Conservation (phyloP, 2,329 filamentous ascomycete species). For the Aspergillus floridensis region DNA sequence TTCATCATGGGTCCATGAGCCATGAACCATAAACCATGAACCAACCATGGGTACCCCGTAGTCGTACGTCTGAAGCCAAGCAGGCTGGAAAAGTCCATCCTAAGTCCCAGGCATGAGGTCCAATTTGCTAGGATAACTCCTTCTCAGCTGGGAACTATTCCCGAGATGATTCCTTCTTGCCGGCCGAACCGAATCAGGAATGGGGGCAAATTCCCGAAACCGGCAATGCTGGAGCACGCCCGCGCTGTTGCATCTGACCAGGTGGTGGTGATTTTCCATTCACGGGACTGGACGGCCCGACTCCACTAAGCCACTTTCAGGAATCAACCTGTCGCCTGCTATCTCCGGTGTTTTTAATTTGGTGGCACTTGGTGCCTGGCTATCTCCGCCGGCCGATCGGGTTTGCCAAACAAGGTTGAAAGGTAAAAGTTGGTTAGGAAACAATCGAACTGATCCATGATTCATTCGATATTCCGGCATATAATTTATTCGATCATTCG, state of each 20-base stretch:
- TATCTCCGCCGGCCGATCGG: neutral
- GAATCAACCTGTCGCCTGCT: neutral
- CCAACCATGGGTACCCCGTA: no score
- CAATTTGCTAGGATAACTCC: no score
- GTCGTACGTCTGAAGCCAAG: no score
- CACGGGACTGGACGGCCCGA: neutral
- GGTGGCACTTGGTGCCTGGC: neutral
- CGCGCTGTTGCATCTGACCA: neutral
- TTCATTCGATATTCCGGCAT: no score
- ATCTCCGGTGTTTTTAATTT: neutral
- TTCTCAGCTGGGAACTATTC: neutral
- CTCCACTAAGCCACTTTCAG: neutral
- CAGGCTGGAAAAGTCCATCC: no score
- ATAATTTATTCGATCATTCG: no score
- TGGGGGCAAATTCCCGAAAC: neutral
- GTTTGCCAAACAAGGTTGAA: neutral
- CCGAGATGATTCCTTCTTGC: neutral
- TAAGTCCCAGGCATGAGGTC: no score
- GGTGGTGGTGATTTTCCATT: neutral
- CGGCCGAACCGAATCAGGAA: neutral
- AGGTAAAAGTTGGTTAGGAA: neutral
- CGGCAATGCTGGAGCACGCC: neutral
- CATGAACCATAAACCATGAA: no score
- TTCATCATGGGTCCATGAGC: no score
- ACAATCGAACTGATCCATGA: neutral